A percentile compares a stretch with the other conserved stretches of the same genome.
Evolutionary conservation across 2,329 filamentous ascomycete species (phyloP).

Genomic region (Penicillium sp.): DNA sequence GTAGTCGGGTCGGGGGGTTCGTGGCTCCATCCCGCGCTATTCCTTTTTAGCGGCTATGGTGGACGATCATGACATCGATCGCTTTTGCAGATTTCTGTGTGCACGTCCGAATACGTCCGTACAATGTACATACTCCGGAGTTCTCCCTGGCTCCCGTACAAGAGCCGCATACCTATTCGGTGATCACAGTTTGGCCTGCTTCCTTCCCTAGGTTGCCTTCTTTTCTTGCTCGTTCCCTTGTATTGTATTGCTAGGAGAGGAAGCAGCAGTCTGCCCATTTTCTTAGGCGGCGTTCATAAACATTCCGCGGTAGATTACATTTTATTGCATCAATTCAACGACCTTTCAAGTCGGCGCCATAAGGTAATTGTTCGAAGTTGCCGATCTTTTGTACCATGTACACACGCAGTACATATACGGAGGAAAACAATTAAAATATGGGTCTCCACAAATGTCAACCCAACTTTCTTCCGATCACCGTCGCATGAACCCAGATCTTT

Average conservation of each 20-base stretch:
- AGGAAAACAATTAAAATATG: not conserved
- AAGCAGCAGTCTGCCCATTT: not conserved
- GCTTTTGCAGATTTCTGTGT: not conserved
- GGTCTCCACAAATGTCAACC: constrained; percentile 1
- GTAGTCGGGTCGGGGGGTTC: constrained; percentile 4
- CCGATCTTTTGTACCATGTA: not conserved
- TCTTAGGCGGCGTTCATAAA: too few species aligned
- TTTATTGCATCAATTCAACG: too few species aligned
- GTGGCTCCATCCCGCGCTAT: constrained; percentile 5
- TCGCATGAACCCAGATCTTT: not conserved
- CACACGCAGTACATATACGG: too few species aligned
- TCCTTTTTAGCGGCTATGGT: not conserved
- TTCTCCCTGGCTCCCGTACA: not conserved
- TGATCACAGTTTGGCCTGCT: not conserved
- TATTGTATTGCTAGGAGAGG: not conserved
- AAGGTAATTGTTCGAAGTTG: too few species aligned
- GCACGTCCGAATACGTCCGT: not conserved
- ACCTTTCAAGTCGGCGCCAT: too few species aligned
- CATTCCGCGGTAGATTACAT: too few species aligned
- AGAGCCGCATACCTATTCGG: constrained; percentile 8
- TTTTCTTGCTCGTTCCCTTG: not conserved
- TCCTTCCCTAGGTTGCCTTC: not conserved
- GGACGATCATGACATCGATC: constrained; percentile 10
- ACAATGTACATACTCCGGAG: not conserved
- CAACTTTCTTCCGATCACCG: not conserved